Base-by-base conservation (phyloP, 129 eudicot genomes). In the Daucus carota region DNA sequence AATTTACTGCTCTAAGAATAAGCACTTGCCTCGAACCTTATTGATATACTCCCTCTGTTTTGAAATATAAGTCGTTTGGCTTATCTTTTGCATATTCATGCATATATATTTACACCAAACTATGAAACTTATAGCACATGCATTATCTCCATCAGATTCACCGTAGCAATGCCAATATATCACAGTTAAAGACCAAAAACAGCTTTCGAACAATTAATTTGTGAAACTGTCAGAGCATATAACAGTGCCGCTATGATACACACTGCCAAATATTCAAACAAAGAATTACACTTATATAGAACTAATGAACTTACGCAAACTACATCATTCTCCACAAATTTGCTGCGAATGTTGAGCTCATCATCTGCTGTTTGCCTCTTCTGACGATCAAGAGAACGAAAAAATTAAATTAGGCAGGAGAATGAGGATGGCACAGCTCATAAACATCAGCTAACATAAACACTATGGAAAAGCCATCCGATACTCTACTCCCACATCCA, bases 261-360 rank as follows among this genome's bases (percentile, higher is more conserved):
- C 4, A 31, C 8, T 12, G 22, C 8, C 32, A 63, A 28, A 17
- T 59, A 76, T 66, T 18, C 22, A 6, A 2, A 75, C 28, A 36
- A 75, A 17, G 40, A 75, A 26, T 28, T 9, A 38, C 13, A n/a
- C 69, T 70, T 75, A 38, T 24, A 18, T 50, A 59, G 60, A 72
- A 73, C 33, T 38, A 77, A 41, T 59, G 45, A 41, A 83, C 98
- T 87, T 86, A 94, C 98, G 80, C 96, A 91, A n/a, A 94, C 78
- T 65, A 94, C 98, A 80, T 94, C 98, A 82, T 91, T 86, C 75
- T 94, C 98, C 84, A 85, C 97, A 83, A 94, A 94, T 74, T 91
- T 94, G 84, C 87, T 91, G 45, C 98, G 93, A 97, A 93, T 93
- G 79, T 91, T 93, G 79, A 93, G 96, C 83, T 93, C 98, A 84